These are phyloP conservation scores for Hippophae rhamnoides DNA, from an alignment of 306 rosid genomes.

Conservation along the genomic window DNA sequence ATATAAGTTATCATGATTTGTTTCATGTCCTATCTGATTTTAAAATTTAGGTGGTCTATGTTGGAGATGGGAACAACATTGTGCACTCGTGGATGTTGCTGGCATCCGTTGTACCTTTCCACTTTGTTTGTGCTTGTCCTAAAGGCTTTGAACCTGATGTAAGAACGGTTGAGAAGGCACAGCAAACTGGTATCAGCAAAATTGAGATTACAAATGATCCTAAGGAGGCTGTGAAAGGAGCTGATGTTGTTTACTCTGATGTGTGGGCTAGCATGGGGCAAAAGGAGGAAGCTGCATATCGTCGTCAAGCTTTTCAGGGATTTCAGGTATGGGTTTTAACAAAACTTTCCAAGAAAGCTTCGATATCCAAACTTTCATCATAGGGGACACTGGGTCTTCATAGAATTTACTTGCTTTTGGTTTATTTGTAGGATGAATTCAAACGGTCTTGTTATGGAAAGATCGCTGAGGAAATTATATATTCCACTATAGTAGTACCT, in stretches of 20 bases:
- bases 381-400: no score
- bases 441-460: no score
- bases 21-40: slow-evolving; percentile 4
- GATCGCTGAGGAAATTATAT: no score
- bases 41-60: slow-evolving; percentile 70
- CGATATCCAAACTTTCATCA: neutral
- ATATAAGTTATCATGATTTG: neutral
- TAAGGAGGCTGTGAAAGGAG: slow-evolving; percentile 83
- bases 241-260: slow-evolving; percentile 86
- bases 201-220: slow-evolving; percentile 86
- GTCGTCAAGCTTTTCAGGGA: slow-evolving; percentile 64
- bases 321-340: slow-evolving; percentile 61
- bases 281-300: slow-evolving; percentile 85
- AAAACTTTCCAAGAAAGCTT: neutral
- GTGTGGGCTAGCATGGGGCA: slow-evolving; percentile 99
- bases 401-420: no score
- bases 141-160: slow-evolving; percentile 89
- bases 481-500: no score
- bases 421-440: no score
- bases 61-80: slow-evolving; percentile 96
- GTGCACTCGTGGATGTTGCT: slow-evolving; percentile 93
- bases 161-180: slow-evolving; percentile 72
- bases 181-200: slow-evolving; percentile 76
- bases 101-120: slow-evolving; percentile 85
- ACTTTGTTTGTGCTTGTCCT: slow-evolving; percentile 88